Conservation (phyloP, 1,139 yeast species). For the Sporopachydermia cereana region DNA sequence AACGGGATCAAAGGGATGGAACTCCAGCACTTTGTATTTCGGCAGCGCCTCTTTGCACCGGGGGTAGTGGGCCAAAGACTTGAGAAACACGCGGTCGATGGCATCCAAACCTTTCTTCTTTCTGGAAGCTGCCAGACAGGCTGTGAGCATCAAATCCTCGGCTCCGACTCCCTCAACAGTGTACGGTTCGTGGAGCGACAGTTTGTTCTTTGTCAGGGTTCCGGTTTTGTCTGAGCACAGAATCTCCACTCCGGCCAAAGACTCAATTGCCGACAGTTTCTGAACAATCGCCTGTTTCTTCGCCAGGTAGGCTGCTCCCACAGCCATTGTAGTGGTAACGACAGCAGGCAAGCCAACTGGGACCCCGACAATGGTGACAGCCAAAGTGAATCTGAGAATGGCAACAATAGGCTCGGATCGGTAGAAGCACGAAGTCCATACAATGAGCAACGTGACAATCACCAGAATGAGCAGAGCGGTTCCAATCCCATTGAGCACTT, state of each 20-base stretch:
- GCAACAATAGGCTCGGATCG: constrained; percentile 55
- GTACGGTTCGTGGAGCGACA: constrained; percentile 51
- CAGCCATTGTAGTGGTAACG: constrained; percentile 92
- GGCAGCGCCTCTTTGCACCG: constrained; percentile 92
- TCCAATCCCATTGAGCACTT: constrained; percentile 75
- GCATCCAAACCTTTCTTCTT: constrained; percentile 65
- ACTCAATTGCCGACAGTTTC: constrained; percentile 83
- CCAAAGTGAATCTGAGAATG: constrained; percentile 67
- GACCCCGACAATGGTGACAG: constrained; percentile 87
- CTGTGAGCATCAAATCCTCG: constrained; percentile 62
- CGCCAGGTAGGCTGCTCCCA: constrained; percentile 92
- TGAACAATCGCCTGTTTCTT: constrained; percentile 88
- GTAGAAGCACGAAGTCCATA: constrained; percentile 75
- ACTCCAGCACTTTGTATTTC: constrained; percentile 89
- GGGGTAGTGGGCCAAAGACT: constrained; percentile 42
- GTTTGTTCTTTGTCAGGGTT: constrained; percentile 88
- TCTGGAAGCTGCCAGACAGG: constrained; percentile 61
- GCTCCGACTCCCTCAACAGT: constrained; percentile 55
- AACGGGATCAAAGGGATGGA: constrained; percentile 97
- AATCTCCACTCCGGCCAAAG: constrained; percentile 88
- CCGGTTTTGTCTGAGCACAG: constrained; percentile 93
- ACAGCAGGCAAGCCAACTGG: constrained; percentile 96
- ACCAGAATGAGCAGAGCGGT: constrained; percentile 62
- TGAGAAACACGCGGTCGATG: constrained; percentile 50
- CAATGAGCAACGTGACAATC: constrained; percentile 54